Evolutionary conservation across 345 rosid genomes (phyloP).

Genomic region (Kernera saxatilis): DNA sequence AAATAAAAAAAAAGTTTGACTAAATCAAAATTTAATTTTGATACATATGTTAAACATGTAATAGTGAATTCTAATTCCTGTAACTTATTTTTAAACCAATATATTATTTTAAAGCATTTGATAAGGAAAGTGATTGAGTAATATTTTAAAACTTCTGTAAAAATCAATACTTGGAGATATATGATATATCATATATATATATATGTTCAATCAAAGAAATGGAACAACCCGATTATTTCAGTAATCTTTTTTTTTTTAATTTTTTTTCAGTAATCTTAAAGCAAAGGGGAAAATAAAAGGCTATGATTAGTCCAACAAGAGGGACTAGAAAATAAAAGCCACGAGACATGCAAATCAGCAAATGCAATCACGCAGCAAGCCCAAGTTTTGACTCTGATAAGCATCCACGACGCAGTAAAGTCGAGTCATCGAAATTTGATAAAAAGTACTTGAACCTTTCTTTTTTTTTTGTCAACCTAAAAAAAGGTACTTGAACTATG

Average conservation of each 20-base stretch:
- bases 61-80: not conserved
- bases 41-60: not conserved
- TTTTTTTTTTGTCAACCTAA: too few relatives aligned
- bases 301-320: conserved; percentile 32
- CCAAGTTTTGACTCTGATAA: conserved; percentile 31
- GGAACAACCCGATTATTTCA: not conserved
- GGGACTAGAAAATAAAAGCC: conserved; percentile 17
- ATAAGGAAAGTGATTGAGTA: not conserved
- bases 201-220: not conserved
- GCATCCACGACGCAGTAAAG: conserved; percentile 35
- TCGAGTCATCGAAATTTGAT: conserved; percentile 24
- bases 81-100: not conserved
- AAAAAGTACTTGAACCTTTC: conserved; percentile 20
- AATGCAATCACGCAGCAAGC: conserved; percentile 29
- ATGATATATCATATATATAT: too few relatives aligned
- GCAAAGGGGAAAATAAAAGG: conserved; percentile 13
- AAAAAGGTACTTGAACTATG: conserved; percentile 16
- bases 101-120: not conserved
- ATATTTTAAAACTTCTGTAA: not conserved
- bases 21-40: not conserved
- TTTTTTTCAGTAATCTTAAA: conserved; percentile 13
- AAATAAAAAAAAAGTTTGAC: not conserved
- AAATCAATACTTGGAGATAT: not conserved
- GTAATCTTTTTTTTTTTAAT: too few relatives aligned
- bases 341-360: conserved; percentile 32